Evolutionary conservation across 2,329 filamentous ascomycete species (phyloP), one percentile per base, ranked within the genome.

Genomic region (Fusarium luffae): DNA sequence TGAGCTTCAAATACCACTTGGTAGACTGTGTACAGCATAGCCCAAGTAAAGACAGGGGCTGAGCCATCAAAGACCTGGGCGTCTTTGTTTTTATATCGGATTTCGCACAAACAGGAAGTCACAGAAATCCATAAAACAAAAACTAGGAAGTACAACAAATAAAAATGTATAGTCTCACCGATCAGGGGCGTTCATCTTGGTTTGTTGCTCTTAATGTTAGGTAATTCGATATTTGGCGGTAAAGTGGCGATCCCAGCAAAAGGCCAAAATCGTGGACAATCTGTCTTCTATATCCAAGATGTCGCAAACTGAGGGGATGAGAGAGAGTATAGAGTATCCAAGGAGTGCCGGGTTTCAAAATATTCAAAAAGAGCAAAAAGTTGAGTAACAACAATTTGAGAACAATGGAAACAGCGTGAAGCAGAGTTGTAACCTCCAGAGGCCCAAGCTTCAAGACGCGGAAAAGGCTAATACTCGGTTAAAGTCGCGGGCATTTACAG

Each of bases 141-240:
- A 37, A 30, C 19, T 30, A 57, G 43, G 41, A 14, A 18, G 18
- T 6, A n/a, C 18, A 37, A 49, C 21, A 40, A 32, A 49, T 23
- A 46, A 37, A 55, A 50, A 48, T 50, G 18, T 54, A 16, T 16
- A 9, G 41, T 79, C 85, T 78, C 70, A 87, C 85, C 85, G 81
- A 75, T 88, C 85, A 19, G 85, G 85, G 14, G 85, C 85, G 80
- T 88, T 88, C 85, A 88, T 87, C 28, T 72, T 83, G 11, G 42
- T 19, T 43, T 59, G 25, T 54, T 55, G 19, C 27, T 43, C 23
- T 7, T 25, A 23, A 30, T 63, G 50, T 62, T 56, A 57, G 46
- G 40, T 41, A 44, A 41, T 34, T 64, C 18, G 40, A 32, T n/a
- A 50, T 71, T 65, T 55, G 68, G 68, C 63, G 68, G 68, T 71